Percentiles rank a stretch among this genome's conserved stretches.
These are phyloP conservation scores for Fusarium sp. DNA, from an alignment of 2,329 filamentous ascomycete genomes.

Conservation along the genomic window DNA sequence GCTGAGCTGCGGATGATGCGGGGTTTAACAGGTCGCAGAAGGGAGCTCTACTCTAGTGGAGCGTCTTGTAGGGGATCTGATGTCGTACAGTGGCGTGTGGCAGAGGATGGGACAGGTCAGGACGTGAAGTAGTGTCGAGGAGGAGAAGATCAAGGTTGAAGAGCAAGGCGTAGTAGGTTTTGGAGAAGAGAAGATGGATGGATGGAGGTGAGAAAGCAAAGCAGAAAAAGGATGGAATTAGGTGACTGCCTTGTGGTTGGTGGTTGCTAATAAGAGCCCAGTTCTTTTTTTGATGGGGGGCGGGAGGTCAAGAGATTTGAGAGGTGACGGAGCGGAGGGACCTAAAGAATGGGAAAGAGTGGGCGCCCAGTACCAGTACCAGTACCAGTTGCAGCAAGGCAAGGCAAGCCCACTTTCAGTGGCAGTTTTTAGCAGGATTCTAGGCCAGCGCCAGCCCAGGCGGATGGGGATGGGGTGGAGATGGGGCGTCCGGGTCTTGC, in stretches of 20 bases:
- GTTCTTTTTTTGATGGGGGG: slow-evolving; percentile 39
- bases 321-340: slow-evolving; percentile 33
- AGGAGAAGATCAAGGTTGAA: slow-evolving; percentile 19
- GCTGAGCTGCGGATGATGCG: slow-evolving; percentile 34
- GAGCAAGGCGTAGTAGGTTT: background rate
- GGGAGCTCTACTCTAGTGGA: slow-evolving; percentile 35
- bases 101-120: slow-evolving; percentile 14
- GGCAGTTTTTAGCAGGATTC: slow-evolving; percentile 42
- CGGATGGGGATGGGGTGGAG: slow-evolving; percentile 26
- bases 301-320: slow-evolving; percentile 34
- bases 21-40: slow-evolving; percentile 38
- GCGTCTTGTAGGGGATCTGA: slow-evolving; percentile 24
- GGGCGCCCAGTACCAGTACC: slow-evolving; percentile 21
- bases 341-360: slow-evolving; percentile 25
- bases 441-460: slow-evolving; percentile 40
- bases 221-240: slow-evolving; percentile 32
- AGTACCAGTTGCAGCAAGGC: background rate
- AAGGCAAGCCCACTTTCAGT: slow-evolving; percentile 37
- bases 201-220: slow-evolving; percentile 20
- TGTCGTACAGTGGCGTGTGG: slow-evolving; percentile 32
- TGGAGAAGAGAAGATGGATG: background rate
- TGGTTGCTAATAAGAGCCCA: slow-evolving; percentile 38
- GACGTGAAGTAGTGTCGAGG: slow-evolving; percentile 19
- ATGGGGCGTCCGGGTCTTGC: slow-evolving; percentile 6
- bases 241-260: slow-evolving; percentile 35